Conservation (phyloP, 106 monocot species). For the Triglochin maritima region DNA sequence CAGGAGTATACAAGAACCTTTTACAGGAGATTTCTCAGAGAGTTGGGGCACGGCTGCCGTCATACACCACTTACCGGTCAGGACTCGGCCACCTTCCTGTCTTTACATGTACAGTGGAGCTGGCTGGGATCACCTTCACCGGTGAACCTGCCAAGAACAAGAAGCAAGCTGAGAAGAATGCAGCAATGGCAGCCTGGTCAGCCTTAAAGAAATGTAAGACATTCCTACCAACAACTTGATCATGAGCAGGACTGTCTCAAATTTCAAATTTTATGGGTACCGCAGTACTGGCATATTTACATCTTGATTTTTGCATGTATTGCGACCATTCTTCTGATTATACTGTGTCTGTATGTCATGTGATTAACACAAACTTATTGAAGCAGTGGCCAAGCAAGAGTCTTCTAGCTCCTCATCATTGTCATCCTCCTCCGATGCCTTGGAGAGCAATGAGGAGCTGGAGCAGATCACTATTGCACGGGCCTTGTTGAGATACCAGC, state of each 20-base stretch:
- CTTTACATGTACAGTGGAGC: slow-evolving; percentile 87
- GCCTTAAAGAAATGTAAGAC: slow-evolving; percentile 79
- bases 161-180: slow-evolving; percentile 98
- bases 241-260: too few relatives aligned
- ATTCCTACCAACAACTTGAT: too few relatives aligned
- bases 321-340: neutral
- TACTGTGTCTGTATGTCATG: neutral
- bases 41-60: slow-evolving; percentile 88
- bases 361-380: neutral
- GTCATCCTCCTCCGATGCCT: neutral
- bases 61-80: slow-evolving; percentile 66
- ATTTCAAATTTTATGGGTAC: neutral
- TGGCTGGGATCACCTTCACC: slow-evolving; percentile 78
- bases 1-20: slow-evolving; percentile 97
- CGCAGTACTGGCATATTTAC: neutral
- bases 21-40: slow-evolving; percentile 93
- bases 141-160: slow-evolving; percentile 98
- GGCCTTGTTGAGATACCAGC: slow-evolving; percentile 68
- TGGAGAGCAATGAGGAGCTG: slow-evolving; percentile 78
- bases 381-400: slow-evolving; percentile 63
- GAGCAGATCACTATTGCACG: slow-evolving; percentile 85
- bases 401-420: slow-evolving; percentile 45
- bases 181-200: slow-evolving; percentile 89
- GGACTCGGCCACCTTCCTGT: slow-evolving; percentile 79
- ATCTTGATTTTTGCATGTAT: neutral